Conservation (phyloP, 2,329 filamentous ascomycete species). For the Aureobasidium pullulans region DNA sequence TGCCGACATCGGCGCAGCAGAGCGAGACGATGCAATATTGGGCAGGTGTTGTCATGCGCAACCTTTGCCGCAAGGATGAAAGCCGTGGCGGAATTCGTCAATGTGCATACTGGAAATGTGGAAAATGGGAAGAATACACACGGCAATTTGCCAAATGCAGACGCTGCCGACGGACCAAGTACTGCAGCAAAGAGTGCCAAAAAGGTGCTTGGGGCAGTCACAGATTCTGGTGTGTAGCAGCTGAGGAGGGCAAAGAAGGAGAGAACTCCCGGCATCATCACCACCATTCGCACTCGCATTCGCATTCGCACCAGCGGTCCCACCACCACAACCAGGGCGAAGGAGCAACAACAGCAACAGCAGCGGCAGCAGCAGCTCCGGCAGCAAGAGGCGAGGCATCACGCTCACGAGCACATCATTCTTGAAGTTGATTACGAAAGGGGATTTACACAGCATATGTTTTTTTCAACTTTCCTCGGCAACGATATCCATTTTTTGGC, state of each 20-base stretch:
- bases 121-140: constrained; percentile 96
- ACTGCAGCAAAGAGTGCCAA: constrained; percentile 99
- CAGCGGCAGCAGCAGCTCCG: not conserved
- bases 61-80: constrained; percentile 96
- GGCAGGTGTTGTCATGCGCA: constrained; percentile 98
- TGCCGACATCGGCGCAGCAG: constrained; percentile 26
- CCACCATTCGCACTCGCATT: constrained; percentile 13
- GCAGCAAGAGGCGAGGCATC: not conserved
- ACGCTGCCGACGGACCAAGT: constrained; percentile 91
- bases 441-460: constrained; percentile 9
- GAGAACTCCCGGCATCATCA: constrained; percentile 16
- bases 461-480: not conserved
- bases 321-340: constrained; percentile 1
- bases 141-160: constrained; percentile 97
- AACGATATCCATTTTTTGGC: constrained; percentile 8
- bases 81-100: constrained; percentile 88
- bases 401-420: not conserved
- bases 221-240: constrained; percentile 90
- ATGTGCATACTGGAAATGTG: constrained; percentile 96
- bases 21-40: constrained; percentile 93
- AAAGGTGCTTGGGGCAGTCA: constrained; percentile 99
- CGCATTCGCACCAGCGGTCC: constrained; percentile 3
- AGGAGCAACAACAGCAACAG: not conserved
- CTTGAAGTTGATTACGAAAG: constrained; percentile 4
- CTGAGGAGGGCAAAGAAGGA: constrained; percentile 36